A percentile compares a stretch with the other conserved stretches of the same genome.
Evolutionary conservation across 352 stramenopile species (phyloP).

Genomic region (Pythium volutum): DNA sequence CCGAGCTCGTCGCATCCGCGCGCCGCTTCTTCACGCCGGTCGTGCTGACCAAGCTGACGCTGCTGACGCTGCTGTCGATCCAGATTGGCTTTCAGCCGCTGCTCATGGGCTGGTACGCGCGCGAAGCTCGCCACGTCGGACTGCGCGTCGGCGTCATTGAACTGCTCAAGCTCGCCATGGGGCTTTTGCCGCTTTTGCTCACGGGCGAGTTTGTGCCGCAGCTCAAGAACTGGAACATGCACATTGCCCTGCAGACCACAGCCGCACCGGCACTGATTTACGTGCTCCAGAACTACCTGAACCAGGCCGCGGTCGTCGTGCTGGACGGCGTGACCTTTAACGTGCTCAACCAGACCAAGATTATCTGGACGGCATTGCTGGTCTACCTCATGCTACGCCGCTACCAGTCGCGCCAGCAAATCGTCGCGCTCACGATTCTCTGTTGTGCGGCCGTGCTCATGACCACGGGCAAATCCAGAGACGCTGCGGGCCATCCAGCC

Average conservation of each 20-base stretch:
- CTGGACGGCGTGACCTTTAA: conserved; percentile 85
- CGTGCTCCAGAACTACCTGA: conserved; percentile 81
- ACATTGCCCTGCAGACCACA: conserved; percentile 57
- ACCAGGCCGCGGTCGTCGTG: conserved; percentile 70
- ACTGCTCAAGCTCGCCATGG: conserved; percentile 65
- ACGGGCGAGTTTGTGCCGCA: conserved; percentile 44
- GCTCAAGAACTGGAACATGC: conserved; percentile 65
- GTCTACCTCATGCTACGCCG: conserved; percentile 75
- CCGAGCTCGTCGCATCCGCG: conserved; percentile 6
- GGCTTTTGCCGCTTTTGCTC: conserved; percentile 53
- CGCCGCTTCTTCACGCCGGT: conserved; percentile 34
- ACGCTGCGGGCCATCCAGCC: not conserved
- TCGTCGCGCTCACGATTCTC: conserved; percentile 66
- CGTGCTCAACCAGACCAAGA: conserved; percentile 87
- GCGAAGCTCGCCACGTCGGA: conserved; percentile 52
- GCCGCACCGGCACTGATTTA: conserved; percentile 75
- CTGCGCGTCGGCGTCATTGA: conserved; percentile 76
- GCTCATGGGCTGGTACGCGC: conserved; percentile 74
- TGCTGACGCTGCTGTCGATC: conserved; percentile 63
- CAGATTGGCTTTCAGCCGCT: conserved; percentile 79
- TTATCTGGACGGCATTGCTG: conserved; percentile 82
- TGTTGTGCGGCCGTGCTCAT: conserved; percentile 75
- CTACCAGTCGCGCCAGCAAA: conserved; percentile 66
- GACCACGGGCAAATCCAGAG: conserved; percentile 38
- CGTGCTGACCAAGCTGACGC: conserved; percentile 44